Percentiles rank a stretch among this genome's conserved stretches.
phyloP scores from a whole-genome alignment of 768 basidiomycete genomes.

The Serendipita indica region DNA sequence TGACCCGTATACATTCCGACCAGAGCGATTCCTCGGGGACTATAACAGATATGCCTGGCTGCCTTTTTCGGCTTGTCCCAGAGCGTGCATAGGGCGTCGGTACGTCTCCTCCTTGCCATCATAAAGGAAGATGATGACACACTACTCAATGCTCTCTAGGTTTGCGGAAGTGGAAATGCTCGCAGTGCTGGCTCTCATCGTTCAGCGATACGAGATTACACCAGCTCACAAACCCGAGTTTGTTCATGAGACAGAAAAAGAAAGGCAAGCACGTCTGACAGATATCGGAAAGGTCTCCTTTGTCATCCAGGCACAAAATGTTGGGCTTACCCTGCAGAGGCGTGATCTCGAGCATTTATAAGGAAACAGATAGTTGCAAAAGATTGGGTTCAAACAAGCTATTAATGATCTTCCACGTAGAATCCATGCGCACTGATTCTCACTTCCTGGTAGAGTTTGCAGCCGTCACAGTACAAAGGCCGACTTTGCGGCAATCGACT shows the following conservation, averaged over 20 bases:
- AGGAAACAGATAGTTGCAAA: no score
- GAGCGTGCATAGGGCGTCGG: constrained; percentile 8
- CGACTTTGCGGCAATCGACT: no score
- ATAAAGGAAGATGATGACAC: not conserved
- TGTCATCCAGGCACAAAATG: not conserved
- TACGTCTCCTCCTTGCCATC: not conserved
- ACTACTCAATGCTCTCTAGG: not conserved
- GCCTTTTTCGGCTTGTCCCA: constrained; percentile 8
- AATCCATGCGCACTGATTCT: no score
- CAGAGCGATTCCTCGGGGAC: constrained; percentile 11
- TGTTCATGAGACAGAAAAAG: not conserved
- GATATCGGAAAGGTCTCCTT: not conserved
- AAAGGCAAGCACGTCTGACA: not conserved
- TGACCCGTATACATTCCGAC: constrained; percentile 8
- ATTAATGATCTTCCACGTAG: no score
- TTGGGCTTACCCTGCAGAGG: not conserved
- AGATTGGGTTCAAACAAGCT: no score
- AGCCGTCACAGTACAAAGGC: no score
- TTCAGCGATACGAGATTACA: not conserved
- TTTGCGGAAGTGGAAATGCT: not conserved
- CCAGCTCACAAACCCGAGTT: not conserved
- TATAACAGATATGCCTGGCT: constrained; percentile 10
- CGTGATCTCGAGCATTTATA: not conserved
- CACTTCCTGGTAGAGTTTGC: no score
- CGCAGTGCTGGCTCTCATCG: not conserved